phyloP scores from a whole-genome alignment of 306 rosid genomes.

The Lagenaria siceraria region DNA sequence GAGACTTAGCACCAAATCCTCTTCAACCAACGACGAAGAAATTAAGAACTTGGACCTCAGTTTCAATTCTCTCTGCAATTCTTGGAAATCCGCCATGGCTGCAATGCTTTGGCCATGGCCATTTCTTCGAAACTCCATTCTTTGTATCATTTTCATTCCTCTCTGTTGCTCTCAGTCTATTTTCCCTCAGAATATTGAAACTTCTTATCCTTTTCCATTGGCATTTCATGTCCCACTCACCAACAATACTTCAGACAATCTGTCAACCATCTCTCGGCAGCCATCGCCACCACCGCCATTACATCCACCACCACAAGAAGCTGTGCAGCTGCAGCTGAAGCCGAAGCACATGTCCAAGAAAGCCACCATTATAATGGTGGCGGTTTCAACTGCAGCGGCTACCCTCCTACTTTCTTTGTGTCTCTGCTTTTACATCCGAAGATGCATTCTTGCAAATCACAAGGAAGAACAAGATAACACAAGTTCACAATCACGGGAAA shows the following conservation, averaged over 20 bases:
- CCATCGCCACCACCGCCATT: conserved; percentile 2
- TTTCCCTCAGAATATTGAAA: conserved; percentile 42
- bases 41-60: neutral
- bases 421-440: conserved; percentile 17
- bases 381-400: conserved; percentile 27
- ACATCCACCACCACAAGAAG: neutral
- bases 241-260: neutral
- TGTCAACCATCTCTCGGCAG: neutral
- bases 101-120: conserved; percentile 13
- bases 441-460: conserved; percentile 17
- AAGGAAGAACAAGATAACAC: conserved; percentile 3
- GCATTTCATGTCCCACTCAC: neutral
- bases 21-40: neutral
- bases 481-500: conserved; percentile 6
- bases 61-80: conserved; percentile 3
- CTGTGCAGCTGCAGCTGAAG: neutral
- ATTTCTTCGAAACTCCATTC: conserved; percentile 7
- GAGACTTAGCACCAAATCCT: neutral
- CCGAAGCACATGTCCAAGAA: conserved; percentile 21
- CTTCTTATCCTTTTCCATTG: conserved; percentile 27
- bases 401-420: conserved; percentile 29
- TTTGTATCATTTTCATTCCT: conserved; percentile 6
- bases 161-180: conserved; percentile 21
- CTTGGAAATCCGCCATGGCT: conserved; percentile 10
- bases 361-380: conserved; percentile 22